Evolutionary conservation across 768 basidiomycete species (phyloP), one percentile per base, ranked within the genome.

Genomic region (Trametopsis cervina): DNA sequence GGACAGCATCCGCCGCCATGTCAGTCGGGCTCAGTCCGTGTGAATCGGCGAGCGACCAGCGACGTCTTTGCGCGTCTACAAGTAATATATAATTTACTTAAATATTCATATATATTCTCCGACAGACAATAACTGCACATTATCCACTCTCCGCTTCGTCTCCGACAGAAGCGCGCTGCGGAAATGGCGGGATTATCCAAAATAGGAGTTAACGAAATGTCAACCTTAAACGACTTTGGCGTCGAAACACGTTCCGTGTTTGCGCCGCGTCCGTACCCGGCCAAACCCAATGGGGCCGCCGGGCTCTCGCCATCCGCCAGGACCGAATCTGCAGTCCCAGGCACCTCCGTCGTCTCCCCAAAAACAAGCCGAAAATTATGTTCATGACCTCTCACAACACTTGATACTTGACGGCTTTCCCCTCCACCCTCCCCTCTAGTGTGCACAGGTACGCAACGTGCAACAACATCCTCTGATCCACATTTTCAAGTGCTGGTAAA

Each of bases 201-300:
- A n/a, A n/a, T n/a, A n/a, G n/a, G n/a, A n/a, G n/a, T n/a, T n/a
- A n/a, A n/a, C n/a, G n/a, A n/a, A n/a, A n/a, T n/a, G n/a, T n/a
- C n/a, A n/a, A n/a, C n/a, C n/a, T n/a, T n/a, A 50, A 51, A 25
- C 29, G 29, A 48, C 53, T 57, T 59, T 58, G 61, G 71, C 74
- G 73, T 71, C 77, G 80, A 76, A 82, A 82, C 81, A 85, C 82
- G 82, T 85, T 83, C 80, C 74, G 76, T 74, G 77, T 76, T 70
- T 57, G 60, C 72, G 70, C 81, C 82, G 75, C 78, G 77, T 73
- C 72, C 63, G 62, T 68, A 72, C 60, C 63, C 63, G 60, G 58
- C 55, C 70, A 69, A 71, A 71, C 73, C 71, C 60, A 61, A 64
- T 69, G 71, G 70, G 69, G 72, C 69, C 71, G 71, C 71, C 67